Base-by-base conservation (phyloP, 768 basidiomycete genomes). In the Amanita thiersii region DNA sequence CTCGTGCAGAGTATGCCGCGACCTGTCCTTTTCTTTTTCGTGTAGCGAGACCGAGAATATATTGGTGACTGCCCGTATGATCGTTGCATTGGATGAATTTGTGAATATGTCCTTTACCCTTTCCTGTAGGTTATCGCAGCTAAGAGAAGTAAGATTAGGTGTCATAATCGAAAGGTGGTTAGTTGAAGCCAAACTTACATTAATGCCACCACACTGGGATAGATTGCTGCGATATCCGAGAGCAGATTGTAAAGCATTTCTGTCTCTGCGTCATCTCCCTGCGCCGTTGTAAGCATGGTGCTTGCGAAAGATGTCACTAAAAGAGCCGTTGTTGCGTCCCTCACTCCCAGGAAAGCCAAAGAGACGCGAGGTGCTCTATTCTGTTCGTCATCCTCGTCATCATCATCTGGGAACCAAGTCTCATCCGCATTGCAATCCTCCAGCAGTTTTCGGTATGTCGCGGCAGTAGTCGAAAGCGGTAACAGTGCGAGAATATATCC, bases 401-500 rank as follows among this genome's bases (percentile, higher is more conserved):
- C 61, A 6, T 50, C 50, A 30, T 62, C 60, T 6, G 51, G 41
- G 25, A 63, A 47, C 61, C 56, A 63, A 19, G 66, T 58, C 24
- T 70, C 65, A 26, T 76, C 74, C 25, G 81, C 65, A 23, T 72
- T 66, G 35, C 79, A 79, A 25, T 85, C 81, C 39, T 68, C 68
- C 39, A 91, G 62, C 20, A 94, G 66, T 24, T 61, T 63, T 44
- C 73, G 69, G 52, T 82, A 83, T 7, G 74, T 61, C 19, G 62
- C 65, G 11, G 65, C 60, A 3, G 73, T 75, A 3, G 79, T 74
- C 19, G 81, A 81, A 26, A 78, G 67, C 2, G 88, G 81, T 1
- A 93, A 60, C 14, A 89, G 64, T 9, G 86, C 84, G 26, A 93
- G 58, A 61, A 90, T 86, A 58, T 87, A 89, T 7, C 83, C 85